Percentiles rank a stretch among this genome's conserved stretches.
Evolutionary conservation across 371 early-diverging fungal species (phyloP).

Genomic region (Haplosporangium sp.): DNA sequence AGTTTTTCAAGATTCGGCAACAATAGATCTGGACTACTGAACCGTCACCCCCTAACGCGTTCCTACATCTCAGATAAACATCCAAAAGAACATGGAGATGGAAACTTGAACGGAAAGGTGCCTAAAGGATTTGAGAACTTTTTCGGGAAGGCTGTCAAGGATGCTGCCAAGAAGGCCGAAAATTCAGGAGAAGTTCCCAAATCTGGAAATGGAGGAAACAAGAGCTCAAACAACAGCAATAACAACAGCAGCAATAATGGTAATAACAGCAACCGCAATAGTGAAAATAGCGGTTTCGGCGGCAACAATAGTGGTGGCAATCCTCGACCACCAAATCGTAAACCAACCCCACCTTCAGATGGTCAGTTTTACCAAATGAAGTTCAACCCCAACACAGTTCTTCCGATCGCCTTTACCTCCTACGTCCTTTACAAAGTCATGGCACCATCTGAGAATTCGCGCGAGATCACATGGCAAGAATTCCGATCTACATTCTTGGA

Average conservation of each 20-base stretch:
- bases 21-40: slow-evolving; percentile 18
- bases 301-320: slow-evolving; percentile 12
- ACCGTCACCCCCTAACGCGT: slow-evolving; percentile 28
- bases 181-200: slow-evolving; percentile 24
- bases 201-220: slow-evolving; percentile 21
- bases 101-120: slow-evolving; percentile 29
- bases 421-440: slow-evolving; percentile 68
- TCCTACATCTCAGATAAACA: slow-evolving; percentile 32
- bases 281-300: neutral
- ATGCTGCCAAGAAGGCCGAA: slow-evolving; percentile 48
- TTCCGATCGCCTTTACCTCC: slow-evolving; percentile 64
- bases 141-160: slow-evolving; percentile 49
- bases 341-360: slow-evolving; percentile 68
- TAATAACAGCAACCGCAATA: slow-evolving; percentile 13
- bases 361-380: slow-evolving; percentile 70
- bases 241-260: slow-evolving; percentile 3
- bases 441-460: slow-evolving; percentile 61
- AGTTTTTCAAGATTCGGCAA: slow-evolving; percentile 12
- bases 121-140: slow-evolving; percentile 60
- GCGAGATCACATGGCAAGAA: slow-evolving; percentile 93
- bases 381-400: slow-evolving; percentile 60
- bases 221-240: slow-evolving; percentile 6
- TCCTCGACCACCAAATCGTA: slow-evolving; percentile 22
- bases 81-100: slow-evolving; percentile 25
- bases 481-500: slow-evolving; percentile 90